Base-by-base conservation (phyloP, 345 rosid genomes). In the Hibiscus mutabilis region DNA sequence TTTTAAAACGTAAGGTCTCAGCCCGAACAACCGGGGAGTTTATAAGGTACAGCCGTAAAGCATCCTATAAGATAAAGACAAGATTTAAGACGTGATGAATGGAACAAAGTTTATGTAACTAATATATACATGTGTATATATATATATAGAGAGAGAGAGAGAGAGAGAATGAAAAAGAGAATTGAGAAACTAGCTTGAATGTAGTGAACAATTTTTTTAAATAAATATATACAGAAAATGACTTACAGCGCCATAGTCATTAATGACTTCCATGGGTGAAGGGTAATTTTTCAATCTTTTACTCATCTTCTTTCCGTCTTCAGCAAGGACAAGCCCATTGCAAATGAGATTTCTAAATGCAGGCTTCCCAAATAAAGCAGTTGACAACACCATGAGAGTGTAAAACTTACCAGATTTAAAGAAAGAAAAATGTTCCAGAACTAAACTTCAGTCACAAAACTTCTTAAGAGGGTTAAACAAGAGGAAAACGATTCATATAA, bases 21-120 rank as follows among this genome's bases (percentile, higher is more conserved):
- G 97, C 99, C 42, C 98, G 97, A 62, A 96, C 99, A 74, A 96
- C 98, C 37, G 99, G 99, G 79, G 99, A 96, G 76, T 92, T 96
- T 62, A 96, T 89, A 24, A 96, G 87, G 86, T 92, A 96, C 63
- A 96, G 81, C 46, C 99, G 84, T 75, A 96, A 80, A 55, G 99
- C 98, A 79, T 96, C 99, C 99, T 95, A 82, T 27, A 68, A 21
- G 68, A 71, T 21, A 46, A 60, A n/a, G 19, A 75, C 47, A 5
- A 56, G 27, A 5, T 18, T 59, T 46, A 68, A 8, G 24, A n/a
- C 10, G 8, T 22, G 53, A 71, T 29, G 24, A 49, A n/a, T 27
- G 21, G 66, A 40, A 79, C 7, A 49, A 65, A 68, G 66, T 33
- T 29, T 13, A 44, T 31, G 13, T 5, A 68, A 60, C 44, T 25